Evolutionary conservation across 2,329 filamentous ascomycete genomes (phyloP).

Genomic region (Aspergillus glaucus): DNA sequence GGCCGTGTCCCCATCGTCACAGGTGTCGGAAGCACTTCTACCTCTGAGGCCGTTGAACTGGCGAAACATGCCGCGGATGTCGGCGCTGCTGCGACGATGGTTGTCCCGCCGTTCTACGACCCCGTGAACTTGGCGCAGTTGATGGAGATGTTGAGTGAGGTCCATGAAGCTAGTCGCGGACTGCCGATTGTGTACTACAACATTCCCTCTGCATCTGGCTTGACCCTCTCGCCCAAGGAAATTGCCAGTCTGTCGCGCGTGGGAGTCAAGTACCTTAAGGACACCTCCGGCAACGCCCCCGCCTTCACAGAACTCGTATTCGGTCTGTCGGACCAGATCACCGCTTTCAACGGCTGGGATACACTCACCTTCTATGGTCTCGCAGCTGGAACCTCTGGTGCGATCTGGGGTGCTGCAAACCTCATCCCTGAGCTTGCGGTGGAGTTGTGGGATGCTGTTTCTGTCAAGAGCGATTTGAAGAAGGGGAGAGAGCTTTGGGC

Average conservation of each 20-base stretch:
- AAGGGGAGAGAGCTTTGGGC: conserved; percentile 43
- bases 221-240: conserved; percentile 37
- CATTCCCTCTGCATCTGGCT: conserved; percentile 44
- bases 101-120: conserved; percentile 48
- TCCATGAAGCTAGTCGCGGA: conserved; percentile 31
- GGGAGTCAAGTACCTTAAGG: conserved; percentile 48
- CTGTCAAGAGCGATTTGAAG: conserved; percentile 38
- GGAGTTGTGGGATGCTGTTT: conserved; percentile 44
- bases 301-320: conserved; percentile 47
- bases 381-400: conserved; percentile 45
- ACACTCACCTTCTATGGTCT: conserved; percentile 50
- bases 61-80: conserved; percentile 34
- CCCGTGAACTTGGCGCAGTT: conserved; percentile 37
- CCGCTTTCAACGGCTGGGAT: conserved; percentile 50
- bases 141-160: conserved; percentile 35
- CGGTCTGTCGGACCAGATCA: conserved; percentile 36
- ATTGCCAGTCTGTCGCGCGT: conserved; percentile 41
- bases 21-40: conserved; percentile 39
- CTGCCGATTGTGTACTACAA: conserved; percentile 49
- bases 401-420: conserved; percentile 48
- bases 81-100: conserved; percentile 42
- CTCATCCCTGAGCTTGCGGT: conserved; percentile 46
- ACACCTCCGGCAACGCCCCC: conserved; percentile 48
- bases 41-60: conserved; percentile 36
- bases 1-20: conserved; percentile 22